Conservation (phyloP, 208 protist genomes). For the Balamuthia mandrillaris region DNA sequence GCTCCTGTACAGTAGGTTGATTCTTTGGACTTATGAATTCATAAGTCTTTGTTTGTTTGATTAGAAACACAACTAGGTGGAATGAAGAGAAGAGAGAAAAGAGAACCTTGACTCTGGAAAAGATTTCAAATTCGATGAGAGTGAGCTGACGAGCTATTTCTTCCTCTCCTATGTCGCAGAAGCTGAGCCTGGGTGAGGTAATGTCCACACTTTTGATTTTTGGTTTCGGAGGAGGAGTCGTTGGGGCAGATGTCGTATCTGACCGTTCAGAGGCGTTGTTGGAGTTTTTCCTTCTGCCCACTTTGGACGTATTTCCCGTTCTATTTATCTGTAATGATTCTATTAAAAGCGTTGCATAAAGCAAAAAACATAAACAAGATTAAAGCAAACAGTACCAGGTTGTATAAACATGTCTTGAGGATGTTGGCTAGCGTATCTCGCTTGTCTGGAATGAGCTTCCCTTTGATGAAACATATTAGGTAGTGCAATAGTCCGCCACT, state of each 20-base stretch:
- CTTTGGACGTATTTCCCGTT: no score
- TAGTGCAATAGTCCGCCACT: not conserved
- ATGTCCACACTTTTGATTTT: no score
- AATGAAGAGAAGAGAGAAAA: not conserved
- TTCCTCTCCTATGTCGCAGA: conserved; percentile 60
- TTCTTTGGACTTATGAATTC: not conserved
- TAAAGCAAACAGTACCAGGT: no score
- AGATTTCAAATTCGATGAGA: conserved; percentile 20
- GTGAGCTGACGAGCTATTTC: conserved; percentile 38
- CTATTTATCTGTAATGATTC: no score
- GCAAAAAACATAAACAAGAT: no score
- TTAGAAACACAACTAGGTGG: not conserved
- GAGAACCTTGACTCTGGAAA: not conserved
- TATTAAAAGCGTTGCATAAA: no score
- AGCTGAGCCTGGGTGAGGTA: not conserved
- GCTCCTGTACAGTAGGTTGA: not conserved
- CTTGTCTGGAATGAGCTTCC: not conserved
- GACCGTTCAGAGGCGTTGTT: no score
- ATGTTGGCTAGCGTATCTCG: not conserved
- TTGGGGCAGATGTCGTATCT: no score
- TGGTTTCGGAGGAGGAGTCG: no score
- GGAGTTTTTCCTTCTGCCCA: no score
- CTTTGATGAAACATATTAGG: not conserved
- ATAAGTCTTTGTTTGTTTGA: not conserved
- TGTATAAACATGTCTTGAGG: not conserved